These are phyloP conservation scores for Gossypium ekmanianum DNA, from an alignment of 345 rosid species.

Conservation along the genomic window DNA sequence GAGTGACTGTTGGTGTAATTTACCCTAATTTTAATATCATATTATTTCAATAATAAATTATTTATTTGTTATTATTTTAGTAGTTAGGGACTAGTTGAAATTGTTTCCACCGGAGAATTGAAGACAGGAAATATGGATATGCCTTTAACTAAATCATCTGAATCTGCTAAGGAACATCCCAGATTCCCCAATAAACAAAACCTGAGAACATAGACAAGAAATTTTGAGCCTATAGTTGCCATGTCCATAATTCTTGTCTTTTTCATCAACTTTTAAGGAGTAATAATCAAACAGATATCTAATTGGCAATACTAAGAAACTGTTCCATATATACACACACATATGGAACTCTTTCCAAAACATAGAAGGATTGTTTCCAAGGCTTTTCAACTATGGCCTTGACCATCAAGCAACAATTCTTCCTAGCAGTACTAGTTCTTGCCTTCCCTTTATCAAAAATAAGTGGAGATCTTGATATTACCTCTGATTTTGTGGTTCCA, in stretches of 20 bases:
- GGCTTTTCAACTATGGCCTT: background rate
- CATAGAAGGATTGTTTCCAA: background rate
- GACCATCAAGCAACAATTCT: background rate
- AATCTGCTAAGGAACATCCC: background rate
- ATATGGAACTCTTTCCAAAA: background rate
- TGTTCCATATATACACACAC: background rate
- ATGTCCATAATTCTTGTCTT: background rate
- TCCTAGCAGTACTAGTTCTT: background rate
- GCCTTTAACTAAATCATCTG: background rate
- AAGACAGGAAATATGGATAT: background rate
- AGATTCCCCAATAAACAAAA: background rate
- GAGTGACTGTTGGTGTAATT: too few species aligned
- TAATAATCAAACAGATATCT: background rate
- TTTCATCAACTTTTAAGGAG: background rate
- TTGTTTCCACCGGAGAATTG: background rate
- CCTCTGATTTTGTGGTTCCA: conserved; percentile 6
- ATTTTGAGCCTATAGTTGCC: background rate
- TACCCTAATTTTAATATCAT: too few species aligned
- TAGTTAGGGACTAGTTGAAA: too few species aligned
- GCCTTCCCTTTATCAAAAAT: background rate
- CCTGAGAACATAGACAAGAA: conserved; percentile 1
- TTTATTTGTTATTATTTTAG: too few species aligned
- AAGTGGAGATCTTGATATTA: conserved; percentile 1
- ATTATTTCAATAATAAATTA: too few species aligned
- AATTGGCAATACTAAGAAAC: background rate